A percentile compares a stretch with the other conserved stretches of the same genome.
Evolutionary conservation across 495 filamentous ascomycete genomes (phyloP).

Genomic region (Aspergillus coremiiformis): DNA sequence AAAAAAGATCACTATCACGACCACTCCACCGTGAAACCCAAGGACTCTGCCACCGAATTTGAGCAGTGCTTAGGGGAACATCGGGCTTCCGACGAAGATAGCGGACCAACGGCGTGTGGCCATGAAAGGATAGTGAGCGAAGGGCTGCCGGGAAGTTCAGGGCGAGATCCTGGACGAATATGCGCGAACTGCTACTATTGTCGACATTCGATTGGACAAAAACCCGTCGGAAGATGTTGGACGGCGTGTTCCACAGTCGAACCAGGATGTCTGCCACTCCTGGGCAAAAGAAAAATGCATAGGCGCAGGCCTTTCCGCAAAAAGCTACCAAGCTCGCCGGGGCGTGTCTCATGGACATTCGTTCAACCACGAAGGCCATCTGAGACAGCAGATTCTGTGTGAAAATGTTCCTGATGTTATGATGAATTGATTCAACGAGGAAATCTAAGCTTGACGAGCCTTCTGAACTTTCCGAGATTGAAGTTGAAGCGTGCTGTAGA

Average conservation of each 20-base stretch:
- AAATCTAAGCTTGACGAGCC: slow-evolving; percentile 59
- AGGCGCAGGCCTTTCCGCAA: slow-evolving; percentile 88
- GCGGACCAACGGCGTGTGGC: slow-evolving; percentile 52
- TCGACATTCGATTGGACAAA: slow-evolving; percentile 55
- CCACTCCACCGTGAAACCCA: slow-evolving; percentile 87
- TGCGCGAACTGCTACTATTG: slow-evolving; percentile 29
- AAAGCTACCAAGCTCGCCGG: slow-evolving; percentile 88
- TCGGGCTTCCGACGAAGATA: slow-evolving; percentile 62
- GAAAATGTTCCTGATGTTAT: slow-evolving; percentile 91
- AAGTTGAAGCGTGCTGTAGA: slow-evolving; percentile 31
- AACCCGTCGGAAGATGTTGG: slow-evolving; percentile 60
- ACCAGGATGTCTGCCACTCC: slow-evolving; percentile 83
- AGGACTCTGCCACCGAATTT: slow-evolving; percentile 76
- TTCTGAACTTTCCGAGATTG: slow-evolving; percentile 36
- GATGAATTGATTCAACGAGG: slow-evolving; percentile 79
- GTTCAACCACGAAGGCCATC: slow-evolving; percentile 83
- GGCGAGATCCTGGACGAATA: slow-evolving; percentile 50
- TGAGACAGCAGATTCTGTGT: slow-evolving; percentile 79
- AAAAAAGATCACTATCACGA: slow-evolving; percentile 86
- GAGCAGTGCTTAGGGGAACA: slow-evolving; percentile 58
- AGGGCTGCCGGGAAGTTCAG: slow-evolving; percentile 66
- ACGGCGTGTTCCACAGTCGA: slow-evolving; percentile 68
- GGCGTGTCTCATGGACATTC: slow-evolving; percentile 82
- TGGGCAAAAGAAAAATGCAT: slow-evolving; percentile 93
- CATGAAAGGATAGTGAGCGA: slow-evolving; percentile 63